These are phyloP conservation scores for Boletus rex-veris DNA, from an alignment of 768 basidiomycete species.

Conservation along the genomic window DNA sequence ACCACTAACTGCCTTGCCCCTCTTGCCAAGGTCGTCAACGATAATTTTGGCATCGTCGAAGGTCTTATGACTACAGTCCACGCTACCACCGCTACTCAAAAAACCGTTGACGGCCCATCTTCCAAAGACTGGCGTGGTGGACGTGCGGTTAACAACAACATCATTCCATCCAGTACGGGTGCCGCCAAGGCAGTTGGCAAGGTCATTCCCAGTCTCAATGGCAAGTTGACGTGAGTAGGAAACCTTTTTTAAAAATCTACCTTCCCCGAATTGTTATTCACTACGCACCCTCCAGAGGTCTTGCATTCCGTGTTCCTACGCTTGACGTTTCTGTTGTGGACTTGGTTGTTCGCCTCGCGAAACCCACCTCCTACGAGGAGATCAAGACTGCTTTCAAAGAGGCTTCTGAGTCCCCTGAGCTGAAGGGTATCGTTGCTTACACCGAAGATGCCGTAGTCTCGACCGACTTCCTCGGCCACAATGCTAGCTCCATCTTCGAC, in stretches of 20 bases:
- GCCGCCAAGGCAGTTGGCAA: constrained; percentile 99
- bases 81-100: constrained; percentile 93
- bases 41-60: constrained; percentile 95
- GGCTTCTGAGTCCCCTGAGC: constrained; percentile 59
- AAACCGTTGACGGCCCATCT: constrained; percentile 93
- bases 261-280: background rate
- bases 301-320: constrained; percentile 96
- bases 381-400: constrained; percentile 85
- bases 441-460: constrained; percentile 94
- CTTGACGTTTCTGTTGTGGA: constrained; percentile 98
- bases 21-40: constrained; percentile 95
- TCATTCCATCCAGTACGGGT: constrained; percentile 98
- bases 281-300: constrained; percentile 50
- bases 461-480: constrained; percentile 84
- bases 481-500: constrained; percentile 87
- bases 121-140: constrained; percentile 97
- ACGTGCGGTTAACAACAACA: constrained; percentile 95
- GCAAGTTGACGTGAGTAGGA: constrained; percentile 89
- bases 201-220: constrained; percentile 94
- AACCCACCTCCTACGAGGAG: constrained; percentile 77
- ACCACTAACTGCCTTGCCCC: constrained; percentile 99
- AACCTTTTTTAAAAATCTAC: background rate
- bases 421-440: constrained; percentile 81
- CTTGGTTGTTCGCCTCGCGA: constrained; percentile 90
- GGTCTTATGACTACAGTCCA: constrained; percentile 99